Evolutionary conservation across 164 flowering plant genomes (phyloP), one percentile per base, ranked within the genome.

Genomic region (Vitis rotundifolia): DNA sequence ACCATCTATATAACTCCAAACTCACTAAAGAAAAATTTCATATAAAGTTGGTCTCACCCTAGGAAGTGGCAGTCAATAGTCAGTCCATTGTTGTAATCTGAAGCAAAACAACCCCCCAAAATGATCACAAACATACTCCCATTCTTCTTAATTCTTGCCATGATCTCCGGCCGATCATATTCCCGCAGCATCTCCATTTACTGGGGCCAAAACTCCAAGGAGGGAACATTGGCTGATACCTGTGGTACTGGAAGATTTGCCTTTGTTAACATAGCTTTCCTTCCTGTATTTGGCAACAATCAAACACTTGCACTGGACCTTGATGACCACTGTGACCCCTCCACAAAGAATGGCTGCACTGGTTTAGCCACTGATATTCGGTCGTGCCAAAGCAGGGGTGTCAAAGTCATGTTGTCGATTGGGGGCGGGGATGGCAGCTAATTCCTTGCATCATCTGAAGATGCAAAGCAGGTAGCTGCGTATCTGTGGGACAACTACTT

Each of bases 171-270:
- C 37, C 48, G 67, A 8, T 49, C 31, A 50, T 51, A 8, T 11
- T 51, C 54, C 28, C 70, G 71, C 14, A 59, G 63, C 63, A 74
- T 71, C 11, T 44, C 75, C 51, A 71, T 67, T 22, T 75, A 75
- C 59, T 78, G 78, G 76, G 81, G 73, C 49, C 76, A 78, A 59
- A 78, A 75, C 70, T 28, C 47, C 3, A 68, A 68, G 9, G 81
- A 78, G 54, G 77, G 77, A 4, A 58, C 75, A 11, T 59, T 78
- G 2, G 54, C 70, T 14, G 74, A 59, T 19, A 59, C 73, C 5
- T 78, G 81, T 22, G 63, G 69, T 66, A 67, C 77, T 26, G 73
- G 78, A 11, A 68, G 31, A n/a, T 78, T 48, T 50, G 59, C 65
- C 16, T 74, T 53, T 13, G 63, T 73, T 4, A 77, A 69, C 74